Conservation (phyloP, 2,329 filamentous ascomycete species). For the Aureobasidium sp. region DNA sequence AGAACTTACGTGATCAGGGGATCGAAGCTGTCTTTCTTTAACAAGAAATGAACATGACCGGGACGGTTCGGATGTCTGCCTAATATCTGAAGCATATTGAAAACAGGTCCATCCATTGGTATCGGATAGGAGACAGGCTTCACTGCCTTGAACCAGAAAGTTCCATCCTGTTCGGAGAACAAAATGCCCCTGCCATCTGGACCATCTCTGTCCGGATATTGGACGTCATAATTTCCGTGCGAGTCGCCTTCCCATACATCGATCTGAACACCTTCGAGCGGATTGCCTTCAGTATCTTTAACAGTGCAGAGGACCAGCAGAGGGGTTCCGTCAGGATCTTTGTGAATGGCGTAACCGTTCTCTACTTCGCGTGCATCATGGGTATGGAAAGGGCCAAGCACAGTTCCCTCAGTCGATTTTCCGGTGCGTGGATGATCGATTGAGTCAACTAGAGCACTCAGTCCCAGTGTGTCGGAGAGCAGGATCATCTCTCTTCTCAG, state of each 20-base stretch:
- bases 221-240: slow-evolving; percentile 27
- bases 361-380: slow-evolving; percentile 23
- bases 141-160: slow-evolving; percentile 25
- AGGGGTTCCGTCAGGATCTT: slow-evolving; percentile 20
- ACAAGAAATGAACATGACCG: slow-evolving; percentile 25
- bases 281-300: slow-evolving; percentile 22
- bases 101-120: slow-evolving; percentile 24
- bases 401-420: slow-evolving; percentile 24
- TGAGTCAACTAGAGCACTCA: slow-evolving; percentile 26
- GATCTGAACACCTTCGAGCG: slow-evolving; percentile 17
- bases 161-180: slow-evolving; percentile 21
- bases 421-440: slow-evolving; percentile 21
- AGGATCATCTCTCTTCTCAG: slow-evolving; percentile 50
- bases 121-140: slow-evolving; percentile 27
- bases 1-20: slow-evolving; percentile 22
- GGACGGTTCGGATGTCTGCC: slow-evolving; percentile 24
- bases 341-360: slow-evolving; percentile 22
- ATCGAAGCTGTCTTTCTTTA: slow-evolving; percentile 21
- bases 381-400: slow-evolving; percentile 28
- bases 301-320: slow-evolving; percentile 22
- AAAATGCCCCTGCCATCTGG: slow-evolving; percentile 25
- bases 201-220: slow-evolving; percentile 21
- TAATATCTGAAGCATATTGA: slow-evolving; percentile 21
- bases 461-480: slow-evolving; percentile 21
- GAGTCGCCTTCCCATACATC: slow-evolving; percentile 26